Evolutionary conservation across 352 stramenopile species (phyloP).

Genomic region (Phytophthora melonis): DNA sequence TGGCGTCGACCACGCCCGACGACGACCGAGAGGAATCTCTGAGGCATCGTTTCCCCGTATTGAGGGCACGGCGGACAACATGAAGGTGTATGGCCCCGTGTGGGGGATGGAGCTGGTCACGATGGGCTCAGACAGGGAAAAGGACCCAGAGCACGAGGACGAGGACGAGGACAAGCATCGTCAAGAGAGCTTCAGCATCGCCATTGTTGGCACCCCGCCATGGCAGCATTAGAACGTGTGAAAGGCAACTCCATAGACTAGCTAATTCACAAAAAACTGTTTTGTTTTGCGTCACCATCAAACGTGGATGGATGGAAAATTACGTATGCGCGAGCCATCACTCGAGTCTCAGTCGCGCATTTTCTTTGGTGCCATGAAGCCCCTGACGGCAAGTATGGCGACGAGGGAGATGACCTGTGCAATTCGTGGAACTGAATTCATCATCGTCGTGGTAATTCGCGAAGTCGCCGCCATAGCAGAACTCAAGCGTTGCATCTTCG

Average conservation of each 20-base stretch:
- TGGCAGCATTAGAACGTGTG: slow-evolving; percentile 35
- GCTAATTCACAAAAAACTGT: slow-evolving; percentile 1
- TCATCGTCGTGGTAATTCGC: background rate
- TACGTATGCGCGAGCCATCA: no score
- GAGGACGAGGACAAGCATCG: slow-evolving; percentile 23
- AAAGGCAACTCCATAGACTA: slow-evolving; percentile 33
- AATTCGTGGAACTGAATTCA: background rate
- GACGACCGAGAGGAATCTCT: slow-evolving; percentile 16
- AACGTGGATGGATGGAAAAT: no score
- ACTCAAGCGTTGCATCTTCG: background rate
- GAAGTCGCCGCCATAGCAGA: background rate
- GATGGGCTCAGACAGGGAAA: slow-evolving; percentile 20
- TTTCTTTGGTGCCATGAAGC: background rate
- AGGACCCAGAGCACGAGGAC: slow-evolving; percentile 3
- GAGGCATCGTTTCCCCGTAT: slow-evolving; percentile 51
- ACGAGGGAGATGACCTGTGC: background rate
- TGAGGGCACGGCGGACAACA: slow-evolving; percentile 48
- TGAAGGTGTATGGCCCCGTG: slow-evolving; percentile 60
- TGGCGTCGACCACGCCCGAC: slow-evolving; percentile 17
- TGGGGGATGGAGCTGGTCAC: slow-evolving; percentile 66
- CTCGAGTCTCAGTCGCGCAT: background rate
- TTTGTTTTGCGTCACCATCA: no score
- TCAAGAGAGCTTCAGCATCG: slow-evolving; percentile 54
- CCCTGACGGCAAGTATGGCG: background rate
- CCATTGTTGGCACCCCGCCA: slow-evolving; percentile 59